These are phyloP conservation scores for Aspergillus fijiensis DNA, from an alignment of 2,329 filamentous ascomycete species.

Conservation along the genomic window DNA sequence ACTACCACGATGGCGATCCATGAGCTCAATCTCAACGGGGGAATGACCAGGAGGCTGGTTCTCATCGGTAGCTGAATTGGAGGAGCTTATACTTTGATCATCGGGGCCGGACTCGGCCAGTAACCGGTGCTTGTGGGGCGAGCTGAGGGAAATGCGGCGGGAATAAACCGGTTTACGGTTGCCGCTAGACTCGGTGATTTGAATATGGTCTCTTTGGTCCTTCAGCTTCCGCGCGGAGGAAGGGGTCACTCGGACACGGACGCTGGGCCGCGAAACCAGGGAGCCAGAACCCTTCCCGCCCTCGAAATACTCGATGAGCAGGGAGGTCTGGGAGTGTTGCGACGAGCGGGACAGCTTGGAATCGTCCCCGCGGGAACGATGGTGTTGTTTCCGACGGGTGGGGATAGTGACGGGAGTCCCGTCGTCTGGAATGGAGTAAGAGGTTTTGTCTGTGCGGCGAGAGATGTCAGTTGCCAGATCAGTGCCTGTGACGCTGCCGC, in stretches of 20 bases:
- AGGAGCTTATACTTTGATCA: constrained; percentile 67
- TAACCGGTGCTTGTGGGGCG: constrained; percentile 39
- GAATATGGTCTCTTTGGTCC: constrained; percentile 68
- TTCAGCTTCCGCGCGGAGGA: constrained; percentile 60
- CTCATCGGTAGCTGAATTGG: constrained; percentile 75
- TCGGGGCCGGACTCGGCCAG: constrained; percentile 49
- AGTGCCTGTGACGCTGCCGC: constrained; percentile 44
- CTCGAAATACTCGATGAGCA: constrained; percentile 95
- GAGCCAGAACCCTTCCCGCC: constrained; percentile 61
- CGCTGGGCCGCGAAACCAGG: constrained; percentile 73
- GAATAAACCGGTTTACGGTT: constrained; percentile 70
- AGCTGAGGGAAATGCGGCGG: constrained; percentile 63
- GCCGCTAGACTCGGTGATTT: constrained; percentile 79
- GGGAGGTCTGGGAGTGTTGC: constrained; percentile 75
- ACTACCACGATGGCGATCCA: constrained; percentile 63
- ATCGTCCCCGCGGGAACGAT: constrained; percentile 57
- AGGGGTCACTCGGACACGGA: constrained; percentile 76
- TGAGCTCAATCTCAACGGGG: constrained; percentile 87
- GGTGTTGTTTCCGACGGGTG: constrained; percentile 52
- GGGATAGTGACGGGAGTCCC: constrained; percentile 84
- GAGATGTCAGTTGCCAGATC: constrained; percentile 53
- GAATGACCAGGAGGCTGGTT: constrained; percentile 68
- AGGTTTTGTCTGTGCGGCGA: constrained; percentile 51
- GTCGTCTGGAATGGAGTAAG: constrained; percentile 53
- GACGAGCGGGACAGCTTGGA: constrained; percentile 52